Evolutionary conservation across 768 basidiomycete genomes (phyloP), one percentile per base, ranked within the genome.

Genomic region (Mycena rebaudengoi): DNA sequence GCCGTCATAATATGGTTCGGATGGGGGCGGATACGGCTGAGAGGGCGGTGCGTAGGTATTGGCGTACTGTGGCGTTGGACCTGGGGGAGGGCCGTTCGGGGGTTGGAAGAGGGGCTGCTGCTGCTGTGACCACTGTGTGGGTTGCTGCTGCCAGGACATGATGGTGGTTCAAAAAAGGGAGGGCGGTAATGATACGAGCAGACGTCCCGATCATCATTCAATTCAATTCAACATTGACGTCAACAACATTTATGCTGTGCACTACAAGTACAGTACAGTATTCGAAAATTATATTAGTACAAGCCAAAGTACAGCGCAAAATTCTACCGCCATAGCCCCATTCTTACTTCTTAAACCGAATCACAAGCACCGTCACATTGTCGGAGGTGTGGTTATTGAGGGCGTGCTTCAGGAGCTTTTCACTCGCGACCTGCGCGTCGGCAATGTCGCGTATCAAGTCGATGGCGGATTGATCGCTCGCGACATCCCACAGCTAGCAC

Each of bases 401-500:
- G 18, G 98, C 98, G 69, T 96, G 89, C 62, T 93, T 88, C 60
- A 99, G 82, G 60, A 93, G 82, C 59, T 79, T 84, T 46, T 86
- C 79, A 69, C 90, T 91, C 6, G 97, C 97, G 66, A 85, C 83
- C 73, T 98, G 95, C 11, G 98, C 88, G 74, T 98, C 92, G 25
- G 80, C 72, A 33, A 88, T 78, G 33, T 85, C 80, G 50, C 88
- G 88, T 53, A 98, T 86, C 52, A 97, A 85, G 58, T 98, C 92
- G 33, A 97, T 89, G 4, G 96, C 96, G 39, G 83, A 85, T 75
- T 99, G 95, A 76, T 99, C 98, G 40, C 88, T 89, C 37, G 90
- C 86, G 18, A 99, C 94, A 76, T 99, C 98, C 98, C 98, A 99
- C 1, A 99, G 85, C 97, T 99, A 48, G 29, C 59, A 44, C 16